Base-by-base conservation (phyloP, 257 asterid genomes). In the Gentiana dahurica region DNA sequence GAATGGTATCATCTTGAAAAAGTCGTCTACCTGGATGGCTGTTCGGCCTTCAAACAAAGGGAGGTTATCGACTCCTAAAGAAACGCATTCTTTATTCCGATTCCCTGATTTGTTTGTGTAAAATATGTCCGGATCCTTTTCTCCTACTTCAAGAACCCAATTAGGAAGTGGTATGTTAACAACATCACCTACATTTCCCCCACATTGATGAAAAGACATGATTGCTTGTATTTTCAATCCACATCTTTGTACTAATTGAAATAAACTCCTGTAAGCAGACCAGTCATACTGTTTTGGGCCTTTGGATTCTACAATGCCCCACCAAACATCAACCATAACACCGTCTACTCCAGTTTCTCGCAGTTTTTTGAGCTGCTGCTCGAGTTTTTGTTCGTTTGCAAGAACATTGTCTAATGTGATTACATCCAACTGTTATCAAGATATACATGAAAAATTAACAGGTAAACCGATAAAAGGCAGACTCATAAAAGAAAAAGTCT, bases 321-420 rank as follows among this genome's bases (percentile, higher is more conserved):
- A 70, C 75, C 75, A 70, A 1, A 55, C 67, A 51, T 70, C 75
- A n/a, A 70, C 75, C 75, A 65, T 70, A 34, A 70, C 46, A 4
- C 75, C 75, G 37, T 65, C 71, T 11, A 65, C 63, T n/a, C 76
- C 71, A 37, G 59, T 64, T 13, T 8, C 49, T 47, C 58, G 53
- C 51, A 61, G 64, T 58, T 68, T 55, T 54, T 58, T 61, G 35
- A 68, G 68, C 63, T 68, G 55, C 49, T 56, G 32, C 47, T 48
- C 68, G 4, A 58, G 5, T 24, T n/a, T 55, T 0, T 49, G 63
- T 32, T 46, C 52, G 55, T 60, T 62, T 43, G 45, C 53, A 13
- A 67, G 54, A n/a, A 36, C 45, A 47, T 68, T 68, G 47, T 62
- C 64, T 15, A 57, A 41, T 36, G 52, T 55, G 24, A 68, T 51